A percentile compares a stretch with the other conserved stretches of the same genome.
Evolutionary conservation across 2,329 filamentous ascomycete genomes (phyloP).

Genomic region (Bipolaris gigantea): DNA sequence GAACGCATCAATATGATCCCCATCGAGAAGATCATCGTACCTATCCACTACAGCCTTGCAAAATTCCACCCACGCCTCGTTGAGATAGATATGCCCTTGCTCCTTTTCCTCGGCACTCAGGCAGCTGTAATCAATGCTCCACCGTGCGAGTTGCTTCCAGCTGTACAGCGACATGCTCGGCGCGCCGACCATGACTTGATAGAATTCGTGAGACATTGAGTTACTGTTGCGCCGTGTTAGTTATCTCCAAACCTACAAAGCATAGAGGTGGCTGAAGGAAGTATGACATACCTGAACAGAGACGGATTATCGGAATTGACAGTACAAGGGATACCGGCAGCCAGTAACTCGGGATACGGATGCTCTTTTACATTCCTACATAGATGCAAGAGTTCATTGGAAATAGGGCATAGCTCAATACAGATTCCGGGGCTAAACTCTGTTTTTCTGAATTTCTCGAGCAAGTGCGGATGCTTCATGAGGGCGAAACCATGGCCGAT

Average conservation of each 20-base stretch:
- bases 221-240: conserved; percentile 52
- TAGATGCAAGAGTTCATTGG: conserved; percentile 73
- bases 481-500: conserved; percentile 76
- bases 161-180: conserved; percentile 68
- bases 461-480: conserved; percentile 63
- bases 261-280: no score
- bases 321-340: conserved; percentile 73
- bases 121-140: conserved; percentile 53
- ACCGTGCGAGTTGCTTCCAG: conserved; percentile 64
- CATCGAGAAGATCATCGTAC: conserved; percentile 25
- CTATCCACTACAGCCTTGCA: conserved; percentile 55
- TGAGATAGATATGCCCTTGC: conserved; percentile 53
- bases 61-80: conserved; percentile 61
- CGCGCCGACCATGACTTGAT: conserved; percentile 72
- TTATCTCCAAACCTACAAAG: no score
- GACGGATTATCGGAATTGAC: conserved; percentile 76
- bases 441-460: conserved; percentile 60
- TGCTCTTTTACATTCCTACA: conserved; percentile 68
- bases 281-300: conserved; percentile 58
- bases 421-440: conserved; percentile 53
- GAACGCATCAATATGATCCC: not conserved
- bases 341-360: conserved; percentile 67
- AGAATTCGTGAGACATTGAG: conserved; percentile 74
- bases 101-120: conserved; percentile 44
- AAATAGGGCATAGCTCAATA: conserved; percentile 76